phyloP scores from a whole-genome alignment of 257 asterid species.

The Paulownia fortunei region DNA sequence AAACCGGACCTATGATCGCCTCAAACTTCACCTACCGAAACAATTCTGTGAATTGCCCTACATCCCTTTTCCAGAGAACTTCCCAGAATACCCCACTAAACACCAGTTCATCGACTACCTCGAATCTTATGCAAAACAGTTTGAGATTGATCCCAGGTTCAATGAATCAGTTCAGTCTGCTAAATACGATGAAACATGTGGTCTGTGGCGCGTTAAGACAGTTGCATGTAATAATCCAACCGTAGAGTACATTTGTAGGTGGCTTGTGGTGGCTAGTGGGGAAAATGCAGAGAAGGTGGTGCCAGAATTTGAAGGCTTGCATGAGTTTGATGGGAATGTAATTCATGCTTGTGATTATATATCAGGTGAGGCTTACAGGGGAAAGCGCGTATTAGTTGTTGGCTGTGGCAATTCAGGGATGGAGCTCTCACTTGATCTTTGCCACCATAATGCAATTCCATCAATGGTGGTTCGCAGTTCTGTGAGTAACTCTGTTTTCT shows the following conservation, averaged over 20 bases:
- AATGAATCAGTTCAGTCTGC: conserved; percentile 72
- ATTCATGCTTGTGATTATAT: conserved; percentile 80
- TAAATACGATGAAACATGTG: conserved; percentile 64
- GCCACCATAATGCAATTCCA: conserved; percentile 67
- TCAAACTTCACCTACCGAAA: conserved; percentile 84
- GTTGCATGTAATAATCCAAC: conserved; percentile 26
- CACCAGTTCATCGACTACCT: conserved; percentile 72
- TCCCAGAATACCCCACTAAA: conserved; percentile 72
- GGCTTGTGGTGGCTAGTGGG: conserved; percentile 86
- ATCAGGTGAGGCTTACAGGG: conserved; percentile 60
- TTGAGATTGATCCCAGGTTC: conserved; percentile 67
- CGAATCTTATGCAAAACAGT: conserved; percentile 53
- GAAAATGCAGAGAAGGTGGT: conserved; percentile 74
- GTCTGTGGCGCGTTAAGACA: conserved; percentile 72
- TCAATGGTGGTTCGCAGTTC: conserved; percentile 81
- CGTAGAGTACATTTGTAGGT: conserved; percentile 69
- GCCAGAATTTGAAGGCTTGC: conserved; percentile 68
- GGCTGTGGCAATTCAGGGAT: conserved; percentile 89
- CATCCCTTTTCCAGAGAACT: conserved; percentile 55
- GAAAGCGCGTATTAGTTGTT: conserved; percentile 66
- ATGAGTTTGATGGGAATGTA: conserved; percentile 62
- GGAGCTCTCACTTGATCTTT: conserved; percentile 89
- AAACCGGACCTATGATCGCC: conserved; percentile 82
- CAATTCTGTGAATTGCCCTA: conserved; percentile 78
- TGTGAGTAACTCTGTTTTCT: conserved; percentile 45